Evolutionary conservation across 192 early-diverging fungal species (phyloP).

Genomic region (Backusella tarrabulga): DNA sequence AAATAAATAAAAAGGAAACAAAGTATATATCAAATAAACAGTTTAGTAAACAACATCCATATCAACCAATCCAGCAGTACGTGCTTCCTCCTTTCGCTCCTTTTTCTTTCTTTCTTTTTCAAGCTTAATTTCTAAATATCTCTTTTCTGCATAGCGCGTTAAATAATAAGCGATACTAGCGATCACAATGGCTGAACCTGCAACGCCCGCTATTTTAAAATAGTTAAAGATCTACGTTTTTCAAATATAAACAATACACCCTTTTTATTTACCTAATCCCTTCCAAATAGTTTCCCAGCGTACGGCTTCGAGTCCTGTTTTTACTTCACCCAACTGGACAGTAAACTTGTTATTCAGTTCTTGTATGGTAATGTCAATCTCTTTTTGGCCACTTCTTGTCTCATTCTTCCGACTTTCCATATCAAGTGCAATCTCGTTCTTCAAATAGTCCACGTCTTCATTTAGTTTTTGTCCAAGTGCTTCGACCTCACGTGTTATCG

Average conservation of each 20-base stretch:
- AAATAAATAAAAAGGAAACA: neutral
- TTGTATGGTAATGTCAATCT: slow-evolving; percentile 71
- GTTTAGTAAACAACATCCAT: slow-evolving; percentile 32
- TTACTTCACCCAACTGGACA: slow-evolving; percentile 73
- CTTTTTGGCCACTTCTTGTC: slow-evolving; percentile 71
- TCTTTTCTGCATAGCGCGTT: slow-evolving; percentile 21
- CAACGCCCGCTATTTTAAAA: slow-evolving; percentile 24
- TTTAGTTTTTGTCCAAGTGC: slow-evolving; percentile 66
- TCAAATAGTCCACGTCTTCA: slow-evolving; percentile 74
- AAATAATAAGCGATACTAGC: slow-evolving; percentile 30
- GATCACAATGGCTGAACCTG: slow-evolving; percentile 18
- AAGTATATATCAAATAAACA: neutral
- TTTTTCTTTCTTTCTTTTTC: slow-evolving; percentile 32
- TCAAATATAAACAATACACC: neutral
- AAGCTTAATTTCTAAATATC: neutral
- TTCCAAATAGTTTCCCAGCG: slow-evolving; percentile 81
- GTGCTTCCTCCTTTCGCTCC: slow-evolving; percentile 30
- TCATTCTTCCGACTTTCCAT: slow-evolving; percentile 88
- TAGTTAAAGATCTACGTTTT: neutral
- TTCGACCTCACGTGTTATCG: slow-evolving; percentile 77
- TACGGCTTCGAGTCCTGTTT: slow-evolving; percentile 85
- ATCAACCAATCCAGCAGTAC: slow-evolving; percentile 24
- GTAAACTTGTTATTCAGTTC: slow-evolving; percentile 84
- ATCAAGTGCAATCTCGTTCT: slow-evolving; percentile 83
- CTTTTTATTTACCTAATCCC: slow-evolving; percentile 52